Evolutionary conservation across 768 basidiomycete species (phyloP).

Genomic region (Suillus americanus): DNA sequence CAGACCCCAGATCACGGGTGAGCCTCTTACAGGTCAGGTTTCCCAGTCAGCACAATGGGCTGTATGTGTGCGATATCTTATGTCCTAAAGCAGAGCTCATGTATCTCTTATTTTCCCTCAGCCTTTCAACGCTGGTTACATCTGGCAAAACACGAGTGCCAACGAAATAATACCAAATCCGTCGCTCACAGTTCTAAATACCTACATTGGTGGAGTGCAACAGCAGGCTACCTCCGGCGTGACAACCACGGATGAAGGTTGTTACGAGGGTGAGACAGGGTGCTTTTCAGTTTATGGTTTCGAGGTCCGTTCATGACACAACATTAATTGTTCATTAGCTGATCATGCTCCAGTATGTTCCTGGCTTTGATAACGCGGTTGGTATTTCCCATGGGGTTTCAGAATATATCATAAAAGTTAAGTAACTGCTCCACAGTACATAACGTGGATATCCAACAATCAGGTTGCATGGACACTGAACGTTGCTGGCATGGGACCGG

Average conservation of each 20-base stretch:
- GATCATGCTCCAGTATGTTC: slow-evolving; percentile 23
- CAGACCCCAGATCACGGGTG: slow-evolving; percentile 44
- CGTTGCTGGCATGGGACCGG: slow-evolving; percentile 64
- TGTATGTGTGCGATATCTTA: slow-evolving; percentile 42
- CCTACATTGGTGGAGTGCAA: slow-evolving; percentile 63
- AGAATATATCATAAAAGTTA: background rate
- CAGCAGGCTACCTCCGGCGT: slow-evolving; percentile 83
- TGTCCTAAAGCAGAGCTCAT: background rate
- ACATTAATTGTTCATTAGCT: slow-evolving; percentile 1
- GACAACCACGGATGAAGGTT: slow-evolving; percentile 61
- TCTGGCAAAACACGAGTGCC: slow-evolving; percentile 59
- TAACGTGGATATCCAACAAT: slow-evolving; percentile 79
- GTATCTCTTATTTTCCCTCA: slow-evolving; percentile 22
- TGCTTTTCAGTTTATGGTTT: slow-evolving; percentile 82
- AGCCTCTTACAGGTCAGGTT: slow-evolving; percentile 54
- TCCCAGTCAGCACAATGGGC: slow-evolving; percentile 87
- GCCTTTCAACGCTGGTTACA: slow-evolving; percentile 78
- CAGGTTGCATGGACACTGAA: slow-evolving; percentile 73
- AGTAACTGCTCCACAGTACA: slow-evolving; percentile 51
- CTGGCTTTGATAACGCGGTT: slow-evolving; percentile 67
- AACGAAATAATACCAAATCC: slow-evolving; percentile 61
- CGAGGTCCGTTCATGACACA: slow-evolving; percentile 45
- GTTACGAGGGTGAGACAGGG: slow-evolving; percentile 61
- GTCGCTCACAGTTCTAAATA: slow-evolving; percentile 54
- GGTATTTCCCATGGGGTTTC: slow-evolving; percentile 20